Percentiles rank a stretch among this genome's conserved stretches.
phyloP scores from a whole-genome alignment of 169 alveolate species.

The Toxoplasma gondii region DNA sequence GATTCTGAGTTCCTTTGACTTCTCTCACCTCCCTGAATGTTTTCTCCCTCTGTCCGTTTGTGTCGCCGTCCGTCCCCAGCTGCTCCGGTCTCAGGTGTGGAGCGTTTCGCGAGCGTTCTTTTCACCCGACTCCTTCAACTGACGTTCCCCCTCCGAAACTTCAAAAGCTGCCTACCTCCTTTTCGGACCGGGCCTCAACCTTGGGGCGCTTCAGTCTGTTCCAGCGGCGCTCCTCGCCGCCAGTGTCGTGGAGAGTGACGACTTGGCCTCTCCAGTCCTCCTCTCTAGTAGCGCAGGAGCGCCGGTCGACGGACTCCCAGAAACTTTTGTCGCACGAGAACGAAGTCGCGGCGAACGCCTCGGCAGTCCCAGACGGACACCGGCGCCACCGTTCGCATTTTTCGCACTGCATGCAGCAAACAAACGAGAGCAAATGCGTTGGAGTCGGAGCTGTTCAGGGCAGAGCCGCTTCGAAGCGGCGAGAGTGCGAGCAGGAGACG shows the following conservation, averaged over 20 bases:
- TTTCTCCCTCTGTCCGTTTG: too few species aligned
- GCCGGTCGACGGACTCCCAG: not conserved
- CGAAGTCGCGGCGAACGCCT: not conserved
- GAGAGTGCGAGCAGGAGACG: too few species aligned
- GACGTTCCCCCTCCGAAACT: too few species aligned
- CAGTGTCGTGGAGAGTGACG: not conserved
- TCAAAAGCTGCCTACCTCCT: too few species aligned
- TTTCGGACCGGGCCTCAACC: too few species aligned
- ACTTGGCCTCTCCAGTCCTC: not conserved
- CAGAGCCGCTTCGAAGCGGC: too few species aligned
- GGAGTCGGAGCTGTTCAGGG: not conserved
- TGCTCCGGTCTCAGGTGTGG: too few species aligned
- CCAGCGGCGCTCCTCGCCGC: conserved; percentile 1
- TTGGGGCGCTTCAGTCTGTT: not conserved
- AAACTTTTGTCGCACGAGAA: not conserved
- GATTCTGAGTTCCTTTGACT: too few species aligned
- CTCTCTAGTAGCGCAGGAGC: not conserved
- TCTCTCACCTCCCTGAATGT: too few species aligned
- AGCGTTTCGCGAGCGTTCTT: too few species aligned
- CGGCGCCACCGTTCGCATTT: not conserved
- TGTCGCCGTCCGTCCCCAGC: too few species aligned
- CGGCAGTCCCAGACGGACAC: not conserved
- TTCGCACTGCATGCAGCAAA: not conserved
- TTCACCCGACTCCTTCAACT: too few species aligned
- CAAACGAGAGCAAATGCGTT: not conserved